These are phyloP conservation scores for Alternaria ethzedia DNA, from an alignment of 2,329 filamentous ascomycete genomes.

Conservation along the genomic window DNA sequence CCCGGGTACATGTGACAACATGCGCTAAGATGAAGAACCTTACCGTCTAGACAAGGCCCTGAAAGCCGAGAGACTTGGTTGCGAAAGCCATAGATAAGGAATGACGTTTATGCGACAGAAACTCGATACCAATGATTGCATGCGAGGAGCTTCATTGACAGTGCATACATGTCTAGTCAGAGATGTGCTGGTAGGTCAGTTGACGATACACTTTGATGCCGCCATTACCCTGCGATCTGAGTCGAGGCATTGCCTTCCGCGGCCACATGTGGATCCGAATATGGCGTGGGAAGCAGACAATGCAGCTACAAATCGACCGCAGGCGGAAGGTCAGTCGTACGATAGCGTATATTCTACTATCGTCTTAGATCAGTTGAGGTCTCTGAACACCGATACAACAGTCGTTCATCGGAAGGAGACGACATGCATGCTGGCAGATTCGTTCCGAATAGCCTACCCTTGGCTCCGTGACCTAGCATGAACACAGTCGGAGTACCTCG, in stretches of 20 bases:
- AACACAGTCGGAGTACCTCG: background rate
- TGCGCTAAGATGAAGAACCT: constrained; percentile 5
- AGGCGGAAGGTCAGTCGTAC: background rate
- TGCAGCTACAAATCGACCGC: too few species aligned
- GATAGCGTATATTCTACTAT: background rate
- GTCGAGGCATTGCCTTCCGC: background rate
- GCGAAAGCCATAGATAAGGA: constrained; percentile 8
- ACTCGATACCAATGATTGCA: background rate
- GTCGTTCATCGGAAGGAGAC: background rate
- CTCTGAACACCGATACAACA: background rate
- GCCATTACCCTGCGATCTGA: too few species aligned
- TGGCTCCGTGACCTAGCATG: background rate
- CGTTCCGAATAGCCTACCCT: background rate
- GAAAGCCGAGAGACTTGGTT: constrained; percentile 1
- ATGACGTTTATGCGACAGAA: background rate
- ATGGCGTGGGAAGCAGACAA: background rate
- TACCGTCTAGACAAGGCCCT: constrained; percentile 9
- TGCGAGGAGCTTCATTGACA: background rate
- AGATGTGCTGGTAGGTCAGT: background rate
- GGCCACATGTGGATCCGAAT: background rate
- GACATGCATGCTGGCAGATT: background rate
- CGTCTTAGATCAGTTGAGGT: too few species aligned
- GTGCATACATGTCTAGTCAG: background rate
- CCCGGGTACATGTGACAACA: constrained; percentile 24
- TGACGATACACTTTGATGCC: background rate